Conservation (phyloP, 1,284 basidiomycete genomes). For the Rhodotorula sp. region DNA sequence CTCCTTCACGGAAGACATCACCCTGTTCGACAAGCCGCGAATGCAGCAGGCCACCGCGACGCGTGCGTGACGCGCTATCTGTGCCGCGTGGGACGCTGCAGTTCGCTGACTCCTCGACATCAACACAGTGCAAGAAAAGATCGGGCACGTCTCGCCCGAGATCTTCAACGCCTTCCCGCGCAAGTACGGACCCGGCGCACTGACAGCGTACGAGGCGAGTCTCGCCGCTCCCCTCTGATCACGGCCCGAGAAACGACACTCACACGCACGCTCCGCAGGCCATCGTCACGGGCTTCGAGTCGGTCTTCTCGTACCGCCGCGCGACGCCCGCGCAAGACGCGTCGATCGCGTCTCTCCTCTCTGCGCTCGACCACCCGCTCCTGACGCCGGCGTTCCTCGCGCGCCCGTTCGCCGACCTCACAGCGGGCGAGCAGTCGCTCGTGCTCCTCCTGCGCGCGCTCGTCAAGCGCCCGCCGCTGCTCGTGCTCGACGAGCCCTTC, state of each 20-base stretch:
- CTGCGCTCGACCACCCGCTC: conserved; percentile 56
- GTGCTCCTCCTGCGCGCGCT: conserved; percentile 81
- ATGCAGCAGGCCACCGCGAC: conserved; percentile 40
- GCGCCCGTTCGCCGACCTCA: conserved; percentile 62
- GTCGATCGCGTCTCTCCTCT: conserved; percentile 59
- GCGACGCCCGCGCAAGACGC: conserved; percentile 54
- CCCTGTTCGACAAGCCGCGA: conserved; percentile 44
- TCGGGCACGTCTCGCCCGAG: conserved; percentile 86
- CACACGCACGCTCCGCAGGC: conserved; percentile 40
- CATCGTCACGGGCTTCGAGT: conserved; percentile 80
- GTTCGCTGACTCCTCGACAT: not conserved
- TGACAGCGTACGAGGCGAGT: conserved; percentile 69
- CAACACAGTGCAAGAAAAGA: conserved; percentile 54
- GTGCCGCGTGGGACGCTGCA: rapidly evolving
- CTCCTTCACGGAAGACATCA: conserved; percentile 73
- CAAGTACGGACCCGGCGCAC: conserved; percentile 54
- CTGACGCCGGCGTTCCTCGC: conserved; percentile 37
- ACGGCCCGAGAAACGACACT: not conserved
- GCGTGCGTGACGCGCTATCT: not conserved
- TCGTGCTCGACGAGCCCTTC: conserved; percentile 87
- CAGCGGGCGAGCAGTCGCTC: conserved; percentile 72
- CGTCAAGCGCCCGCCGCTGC: conserved; percentile 64
- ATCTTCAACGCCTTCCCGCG: conserved; percentile 87
- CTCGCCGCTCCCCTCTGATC: not conserved
- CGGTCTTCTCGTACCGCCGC: conserved; percentile 65